Evolutionary conservation across 2,329 filamentous ascomycete genomes (phyloP).

Genomic region (Grosmannia huntii): DNA sequence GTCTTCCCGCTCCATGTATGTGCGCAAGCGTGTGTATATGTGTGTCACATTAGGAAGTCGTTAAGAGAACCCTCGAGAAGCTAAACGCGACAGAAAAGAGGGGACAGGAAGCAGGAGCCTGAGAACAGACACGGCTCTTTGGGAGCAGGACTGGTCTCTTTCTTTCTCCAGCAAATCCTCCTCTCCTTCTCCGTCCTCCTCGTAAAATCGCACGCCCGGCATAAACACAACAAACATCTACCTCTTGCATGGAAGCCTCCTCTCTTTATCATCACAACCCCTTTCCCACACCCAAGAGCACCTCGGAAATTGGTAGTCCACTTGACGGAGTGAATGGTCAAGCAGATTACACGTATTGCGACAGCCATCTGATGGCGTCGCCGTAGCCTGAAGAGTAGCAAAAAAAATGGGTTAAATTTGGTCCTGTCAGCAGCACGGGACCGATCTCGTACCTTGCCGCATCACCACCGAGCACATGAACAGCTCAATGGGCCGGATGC

Average conservation of each 20-base stretch:
- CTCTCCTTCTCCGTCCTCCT: not conserved
- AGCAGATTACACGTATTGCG: slow-evolving; percentile 64
- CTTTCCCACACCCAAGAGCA: not conserved
- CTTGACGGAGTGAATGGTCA: not conserved
- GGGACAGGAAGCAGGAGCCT: not conserved
- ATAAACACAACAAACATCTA: not conserved
- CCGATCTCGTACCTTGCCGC: slow-evolving; percentile 56
- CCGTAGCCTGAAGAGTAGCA: slow-evolving; percentile 53
- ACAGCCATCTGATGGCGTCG: slow-evolving; percentile 82
- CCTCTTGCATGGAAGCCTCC: not conserved
- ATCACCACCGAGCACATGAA: slow-evolving; percentile 99
- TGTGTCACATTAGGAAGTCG: not conserved
- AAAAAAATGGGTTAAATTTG: slow-evolving; percentile 6
- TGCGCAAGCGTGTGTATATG: not conserved
- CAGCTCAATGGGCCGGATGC: slow-evolving; percentile 87
- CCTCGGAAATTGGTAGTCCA: not conserved
- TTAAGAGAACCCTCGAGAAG: not conserved
- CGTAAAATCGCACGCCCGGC: not conserved
- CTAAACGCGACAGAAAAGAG: not conserved
- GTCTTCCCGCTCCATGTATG: not conserved
- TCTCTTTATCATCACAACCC: not conserved
- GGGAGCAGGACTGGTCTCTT: not conserved
- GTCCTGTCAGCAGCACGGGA: too few species aligned
- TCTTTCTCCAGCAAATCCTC: not conserved
- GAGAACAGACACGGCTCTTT: not conserved